Evolutionary conservation across 805 yeast species (phyloP).

Genomic region (Debaryomyces tyrocola): DNA sequence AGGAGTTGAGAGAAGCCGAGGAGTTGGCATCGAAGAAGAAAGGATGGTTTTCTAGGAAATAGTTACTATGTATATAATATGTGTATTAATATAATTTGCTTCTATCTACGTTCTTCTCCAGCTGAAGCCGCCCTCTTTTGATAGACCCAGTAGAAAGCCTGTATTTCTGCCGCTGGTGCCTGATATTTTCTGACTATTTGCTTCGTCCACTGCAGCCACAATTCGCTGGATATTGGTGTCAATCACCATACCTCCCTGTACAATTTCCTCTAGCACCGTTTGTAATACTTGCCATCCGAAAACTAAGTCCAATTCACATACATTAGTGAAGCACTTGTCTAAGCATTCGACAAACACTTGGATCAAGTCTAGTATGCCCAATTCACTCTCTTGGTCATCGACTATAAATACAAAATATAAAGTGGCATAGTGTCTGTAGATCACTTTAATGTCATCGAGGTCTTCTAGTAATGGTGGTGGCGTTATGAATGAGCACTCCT

Average conservation of each 20-base stretch:
- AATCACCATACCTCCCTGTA: conserved; percentile 97
- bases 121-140: conserved; percentile 26
- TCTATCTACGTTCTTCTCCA: conserved; percentile 19
- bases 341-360: conserved; percentile 96
- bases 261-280: conserved; percentile 85
- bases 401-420: conserved; percentile 94
- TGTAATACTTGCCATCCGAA: conserved; percentile 98
- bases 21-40: conserved; percentile 21
- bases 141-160: conserved; percentile 23
- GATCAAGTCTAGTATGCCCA: conserved; percentile 89
- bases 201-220: conserved; percentile 79
- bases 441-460: conserved; percentile 77
- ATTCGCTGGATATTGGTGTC: conserved; percentile 84
- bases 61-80: not conserved
- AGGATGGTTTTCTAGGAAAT: conserved; percentile 18
- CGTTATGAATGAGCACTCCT: conserved; percentile 85
- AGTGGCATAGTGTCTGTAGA: conserved; percentile 93
- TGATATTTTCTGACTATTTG: conserved; percentile 50
- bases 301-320: conserved; percentile 94
- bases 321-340: conserved; percentile 90
- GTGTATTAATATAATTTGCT: conserved; percentile 5
- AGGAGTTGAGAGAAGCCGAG: conserved; percentile 29
- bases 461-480: conserved; percentile 80
- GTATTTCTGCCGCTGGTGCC: conserved; percentile 15
- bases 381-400: conserved; percentile 92